Percentiles rank a stretch among this genome's conserved stretches.
Evolutionary conservation across 352 stramenopile species (phyloP).

Genomic region (Pythium aquatile): DNA sequence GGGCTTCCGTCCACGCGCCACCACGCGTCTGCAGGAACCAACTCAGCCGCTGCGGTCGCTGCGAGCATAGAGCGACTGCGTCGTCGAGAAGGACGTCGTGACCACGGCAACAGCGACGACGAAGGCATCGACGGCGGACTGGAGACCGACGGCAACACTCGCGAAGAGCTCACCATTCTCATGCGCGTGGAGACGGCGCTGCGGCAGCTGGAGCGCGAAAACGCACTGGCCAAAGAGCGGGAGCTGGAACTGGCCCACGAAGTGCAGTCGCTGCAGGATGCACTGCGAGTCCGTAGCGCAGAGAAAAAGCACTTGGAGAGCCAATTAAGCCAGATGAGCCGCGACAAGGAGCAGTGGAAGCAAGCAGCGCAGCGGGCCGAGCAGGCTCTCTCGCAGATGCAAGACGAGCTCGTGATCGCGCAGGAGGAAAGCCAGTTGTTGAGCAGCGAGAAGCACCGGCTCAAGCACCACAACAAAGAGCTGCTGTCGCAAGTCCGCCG

Average conservation of each 20-base stretch:
- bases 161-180: conserved; percentile 61
- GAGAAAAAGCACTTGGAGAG: conserved; percentile 58
- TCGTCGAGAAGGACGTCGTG: conserved; percentile 9
- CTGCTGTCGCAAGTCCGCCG: conserved; percentile 69
- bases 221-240: conserved; percentile 45
- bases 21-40: neutral
- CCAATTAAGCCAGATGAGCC: conserved; percentile 37
- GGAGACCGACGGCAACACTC: conserved; percentile 22
- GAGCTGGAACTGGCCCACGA: conserved; percentile 54
- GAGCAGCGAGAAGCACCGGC: conserved; percentile 45
- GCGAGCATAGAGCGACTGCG: conserved; percentile 26
- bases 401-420: conserved; percentile 62
- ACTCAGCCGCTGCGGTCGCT: conserved; percentile 16
- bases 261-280: conserved; percentile 54
- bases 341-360: conserved; percentile 62
- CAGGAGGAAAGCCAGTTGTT: conserved; percentile 67
- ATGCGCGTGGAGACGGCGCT: conserved; percentile 65
- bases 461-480: conserved; percentile 75
- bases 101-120: neutral
- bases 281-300: conserved; percentile 41
- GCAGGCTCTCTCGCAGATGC: conserved; percentile 40
- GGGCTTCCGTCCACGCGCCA: neutral
- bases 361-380: conserved; percentile 48
- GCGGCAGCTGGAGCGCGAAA: conserved; percentile 71
- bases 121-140: conserved; percentile 8